Base-by-base conservation (phyloP, 164 flowering plant species). In the Dillenia suffruticosa region DNA sequence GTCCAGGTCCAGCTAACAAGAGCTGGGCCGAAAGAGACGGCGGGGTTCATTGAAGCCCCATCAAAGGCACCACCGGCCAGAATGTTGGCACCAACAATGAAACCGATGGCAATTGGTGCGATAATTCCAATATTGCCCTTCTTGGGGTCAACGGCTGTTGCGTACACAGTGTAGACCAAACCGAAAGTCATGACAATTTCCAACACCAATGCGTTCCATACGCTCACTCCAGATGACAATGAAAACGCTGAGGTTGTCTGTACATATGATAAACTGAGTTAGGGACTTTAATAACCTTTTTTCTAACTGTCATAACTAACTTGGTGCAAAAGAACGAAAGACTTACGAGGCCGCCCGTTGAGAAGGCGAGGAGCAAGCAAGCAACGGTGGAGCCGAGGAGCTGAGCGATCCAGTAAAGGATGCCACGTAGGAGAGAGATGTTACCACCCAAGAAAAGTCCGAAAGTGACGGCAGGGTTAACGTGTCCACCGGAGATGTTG, bases 11-110 rank as follows among this genome's bases (percentile, higher is more conserved):
- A 82, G 72, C 77, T 72, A 12, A 79, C 84, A 2, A 79, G 57
- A 15, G 86, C 86, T 1, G 81, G 84, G 10, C 84, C 84, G 53
- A 81, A 81, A 3, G 84, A 69, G 10, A 78, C 78, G 1, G 82
- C 84, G 7, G 86, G 86, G 77, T 82, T 82, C 86, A 82, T 82
- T 43, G 86, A 75, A 1, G 82, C 86, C 1, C 86, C 83, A 53
- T 71, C 72, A 58, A 77, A 81, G 13, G 85, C 75, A 2, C 83
- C 85, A 16, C 82, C 86, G 44, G 76, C 84, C 15, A 82, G 59
- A 48, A 79, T 79, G 70, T 82, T 82, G 10, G 86, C 86, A 1
- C 76, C 86, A 8, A 82, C 80, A 17, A 82, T 79, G 71, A 82
- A 68, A 45, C 84, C 81, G 32, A 80, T 80, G 1, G 83, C 86